Base-by-base conservation (phyloP, 768 basidiomycete species). In the Tremella yokohamensis region DNA sequence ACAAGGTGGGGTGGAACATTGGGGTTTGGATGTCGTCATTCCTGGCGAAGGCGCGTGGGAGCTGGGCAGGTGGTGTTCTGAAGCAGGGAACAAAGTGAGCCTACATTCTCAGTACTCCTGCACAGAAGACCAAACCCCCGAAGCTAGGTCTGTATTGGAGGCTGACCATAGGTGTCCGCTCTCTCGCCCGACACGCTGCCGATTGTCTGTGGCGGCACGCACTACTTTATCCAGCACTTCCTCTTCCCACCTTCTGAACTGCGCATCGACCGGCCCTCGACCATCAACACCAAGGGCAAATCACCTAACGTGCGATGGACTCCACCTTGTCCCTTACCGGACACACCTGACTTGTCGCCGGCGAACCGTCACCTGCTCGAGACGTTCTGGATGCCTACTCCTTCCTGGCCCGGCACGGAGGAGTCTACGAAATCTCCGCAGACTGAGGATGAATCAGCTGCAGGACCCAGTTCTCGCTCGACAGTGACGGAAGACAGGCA, bases 171-270 rank as follows among this genome's bases (percentile, higher is more conserved):
- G 29, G 29, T 34, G 11, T 34, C 29, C 6, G 29, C 29, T 6
- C 29, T 34, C 4, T 11, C 29, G 29, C 29, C 29, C 29, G 29
- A 81, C 2, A 78, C 86, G 57, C 75, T 97, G 6, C 94, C 96
- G 0, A 88, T 99, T 56, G 80, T 94, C 7, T 92, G 94, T 47
- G 96, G 96, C 2, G 96, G 96, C 4, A 98, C 96, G 1, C 85
- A 90, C 2, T 99, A 99, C 73, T 99, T 93, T 87, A 88, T 94
- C 22, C 94, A 99, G 68, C 90, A 99, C 73, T 84, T 96, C 39
- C 79, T 98, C 12, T 97, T 98, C 70, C 89, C 92, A 20, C 76
- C 75, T 0, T 39, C 63, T 0, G 64, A 70, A 15, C 60, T 76
- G 8, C 67, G 67, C 3, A 51, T 68, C 8, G 56, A 58, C 16